A percentile compares a stretch with the other conserved stretches of the same genome.
Evolutionary conservation across 2,329 filamentous ascomycete species (phyloP).

Genomic region (Immersiporthe knoxdaviesiana): DNA sequence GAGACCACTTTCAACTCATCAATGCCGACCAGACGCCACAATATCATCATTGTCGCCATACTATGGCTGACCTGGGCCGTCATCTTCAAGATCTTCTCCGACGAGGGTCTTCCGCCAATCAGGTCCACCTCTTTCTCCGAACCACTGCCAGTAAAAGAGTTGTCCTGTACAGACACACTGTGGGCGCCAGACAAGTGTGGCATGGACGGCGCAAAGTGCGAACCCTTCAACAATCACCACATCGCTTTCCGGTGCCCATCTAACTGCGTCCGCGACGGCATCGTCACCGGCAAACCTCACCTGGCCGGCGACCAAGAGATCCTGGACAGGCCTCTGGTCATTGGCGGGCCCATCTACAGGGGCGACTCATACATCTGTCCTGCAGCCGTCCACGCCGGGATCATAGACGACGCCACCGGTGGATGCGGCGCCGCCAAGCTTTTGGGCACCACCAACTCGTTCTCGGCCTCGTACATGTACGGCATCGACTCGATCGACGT

Average conservation of each 20-base stretch:
- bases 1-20: no score
- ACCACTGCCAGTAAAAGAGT: constrained; percentile 32
- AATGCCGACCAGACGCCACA: not conserved
- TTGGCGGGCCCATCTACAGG: constrained; percentile 77
- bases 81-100: constrained; percentile 44
- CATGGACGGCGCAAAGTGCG: constrained; percentile 72
- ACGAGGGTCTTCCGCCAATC: constrained; percentile 23
- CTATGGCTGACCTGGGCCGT: constrained; percentile 23
- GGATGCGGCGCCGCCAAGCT: constrained; percentile 76
- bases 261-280: constrained; percentile 67
- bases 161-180: constrained; percentile 68
- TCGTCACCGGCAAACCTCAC: constrained; percentile 72
- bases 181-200: constrained; percentile 74
- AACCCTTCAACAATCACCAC: constrained; percentile 71
- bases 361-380: constrained; percentile 81
- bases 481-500: constrained; percentile 79
- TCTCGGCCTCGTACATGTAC: constrained; percentile 64
- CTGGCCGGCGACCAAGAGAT: constrained; percentile 70
- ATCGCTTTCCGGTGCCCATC: constrained; percentile 77
- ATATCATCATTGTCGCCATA: not conserved
- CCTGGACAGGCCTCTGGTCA: constrained; percentile 63
- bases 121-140: not conserved
- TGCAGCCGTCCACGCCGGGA: constrained; percentile 74
- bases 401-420: constrained; percentile 66
- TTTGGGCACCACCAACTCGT: constrained; percentile 69